phyloP scores from a whole-genome alignment of 768 basidiomycete species.

The Macrolepiota dolichaula region DNA sequence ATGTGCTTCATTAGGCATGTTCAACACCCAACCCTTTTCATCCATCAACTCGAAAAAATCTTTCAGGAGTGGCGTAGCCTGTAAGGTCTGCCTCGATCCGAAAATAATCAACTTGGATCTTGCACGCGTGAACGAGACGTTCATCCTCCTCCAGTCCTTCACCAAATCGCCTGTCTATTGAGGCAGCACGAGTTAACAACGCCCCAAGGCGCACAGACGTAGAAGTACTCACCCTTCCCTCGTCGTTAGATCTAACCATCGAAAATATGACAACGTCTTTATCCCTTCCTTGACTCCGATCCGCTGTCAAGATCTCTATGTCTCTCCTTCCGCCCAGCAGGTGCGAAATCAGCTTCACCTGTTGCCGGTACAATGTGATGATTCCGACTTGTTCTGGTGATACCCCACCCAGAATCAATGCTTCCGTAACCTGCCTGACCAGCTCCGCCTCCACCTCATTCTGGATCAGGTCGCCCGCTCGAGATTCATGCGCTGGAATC shows the following conservation, averaged over 20 bases:
- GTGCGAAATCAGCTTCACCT: constrained; percentile 83
- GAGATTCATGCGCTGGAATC: constrained; percentile 75
- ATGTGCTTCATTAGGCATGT: constrained; percentile 54
- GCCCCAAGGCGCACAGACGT: not conserved
- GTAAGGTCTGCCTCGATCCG: constrained; percentile 80
- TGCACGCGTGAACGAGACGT: constrained; percentile 95
- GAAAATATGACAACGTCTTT: constrained; percentile 95
- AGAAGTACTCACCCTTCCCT: constrained; percentile 58
- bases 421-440: constrained; percentile 64
- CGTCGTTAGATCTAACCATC: constrained; percentile 85
- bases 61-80: constrained; percentile 52
- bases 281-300: constrained; percentile 91
- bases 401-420: constrained; percentile 65
- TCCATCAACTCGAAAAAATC: constrained; percentile 83
- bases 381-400: constrained; percentile 73
- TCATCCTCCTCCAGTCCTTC: constrained; percentile 95
- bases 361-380: constrained; percentile 92
- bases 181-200: not conserved
- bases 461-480: constrained; percentile 85
- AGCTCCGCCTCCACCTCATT: constrained; percentile 78
- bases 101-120: constrained; percentile 87
- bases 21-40: constrained; percentile 64
- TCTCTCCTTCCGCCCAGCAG: constrained; percentile 51
- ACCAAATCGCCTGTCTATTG: constrained; percentile 87
- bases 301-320: constrained; percentile 88